Base-by-base conservation (phyloP, 768 basidiomycete species). In the Boletus tylopilopsis region DNA sequence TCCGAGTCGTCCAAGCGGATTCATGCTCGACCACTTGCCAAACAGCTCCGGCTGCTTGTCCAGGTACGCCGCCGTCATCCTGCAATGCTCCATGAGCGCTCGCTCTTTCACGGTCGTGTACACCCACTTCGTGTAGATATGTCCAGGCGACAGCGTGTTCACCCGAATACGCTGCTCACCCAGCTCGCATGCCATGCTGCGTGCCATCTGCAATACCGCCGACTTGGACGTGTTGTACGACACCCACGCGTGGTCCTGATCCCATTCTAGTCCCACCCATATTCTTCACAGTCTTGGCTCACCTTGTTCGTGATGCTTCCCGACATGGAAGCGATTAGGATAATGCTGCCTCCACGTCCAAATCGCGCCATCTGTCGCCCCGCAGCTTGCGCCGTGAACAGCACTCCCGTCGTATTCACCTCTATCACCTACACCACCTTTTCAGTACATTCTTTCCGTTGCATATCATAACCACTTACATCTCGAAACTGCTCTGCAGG, bases 111-210 rank as follows among this genome's bases (percentile, higher is more conserved):
- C 45, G 41, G 5, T 8, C 7, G 64, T 71, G 7, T 2, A 15
- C 47, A 83, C 56, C 3, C 49, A 85, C 83, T 72, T 73, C 6
- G 86, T 89, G 60, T 85, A 85, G 23, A 89, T 86, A 59, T 87
- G 78, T 4, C 88, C 87, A 0, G 87, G 87, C 10, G 87, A 89
- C 43, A 90, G 73, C 12, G 82, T 73, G 64, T 90, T 90, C 50
- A 89, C 85, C 4, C 88, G 76, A 42, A 90, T 88, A 2, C 73
- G 68, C 63, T 81, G 71, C 30, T 61, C 68, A 2, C 85, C 88
- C 2, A 90, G 75, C 61, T 90, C 87, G 60, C 85, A 88, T 4
- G 87, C 87, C 85, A 90, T 84, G 64, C 84, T 87, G 36, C 88
- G 79, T 6, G 74, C 81, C 85, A 88, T 88, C 67, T 90, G 87